phyloP scores from a whole-genome alignment of 2,329 filamentous ascomycete species.

The Penicillium sp. region DNA sequence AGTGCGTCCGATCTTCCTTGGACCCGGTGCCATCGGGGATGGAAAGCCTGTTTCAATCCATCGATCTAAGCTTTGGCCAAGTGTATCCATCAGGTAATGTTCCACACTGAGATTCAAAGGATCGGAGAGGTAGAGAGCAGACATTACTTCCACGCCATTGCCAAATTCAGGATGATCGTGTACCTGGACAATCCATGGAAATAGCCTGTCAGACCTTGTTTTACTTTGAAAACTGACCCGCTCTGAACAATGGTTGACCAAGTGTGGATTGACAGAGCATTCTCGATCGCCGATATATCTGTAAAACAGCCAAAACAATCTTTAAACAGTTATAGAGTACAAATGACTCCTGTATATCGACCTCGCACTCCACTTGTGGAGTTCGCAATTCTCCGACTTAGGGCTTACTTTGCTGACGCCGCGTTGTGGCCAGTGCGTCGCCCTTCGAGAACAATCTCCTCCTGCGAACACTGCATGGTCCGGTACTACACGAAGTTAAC shows the following conservation, averaged over 20 bases:
- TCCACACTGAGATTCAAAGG: background rate
- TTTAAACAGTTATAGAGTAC: too few relatives aligned
- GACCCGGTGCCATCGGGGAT: background rate
- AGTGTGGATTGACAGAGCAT: too few relatives aligned
- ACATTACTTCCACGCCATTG: background rate
- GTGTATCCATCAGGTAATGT: background rate
- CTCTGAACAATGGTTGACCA: background rate
- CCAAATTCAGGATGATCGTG: background rate
- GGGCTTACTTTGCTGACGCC: slow-evolving; percentile 2
- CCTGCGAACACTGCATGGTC: slow-evolving; percentile 1
- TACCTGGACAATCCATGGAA: slow-evolving; percentile 6
- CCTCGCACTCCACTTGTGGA: slow-evolving; percentile 15
- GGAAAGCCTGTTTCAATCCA: background rate
- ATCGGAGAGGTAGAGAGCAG: background rate
- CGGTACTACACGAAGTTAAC: background rate
- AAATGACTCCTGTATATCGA: too few relatives aligned
- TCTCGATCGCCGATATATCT: too few relatives aligned
- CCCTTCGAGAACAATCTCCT: slow-evolving; percentile 7
- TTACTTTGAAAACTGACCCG: slow-evolving; percentile 2
- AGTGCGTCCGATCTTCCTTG: slow-evolving; percentile 4
- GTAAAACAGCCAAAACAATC: too few relatives aligned
- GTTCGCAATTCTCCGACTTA: slow-evolving; percentile 7
- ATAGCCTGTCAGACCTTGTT: slow-evolving; percentile 12
- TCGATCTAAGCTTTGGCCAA: slow-evolving; percentile 3
- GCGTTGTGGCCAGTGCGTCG: slow-evolving; percentile 16